Evolutionary conservation across 805 yeast genomes (phyloP).

Genomic region (Sungouiella thailandica): DNA sequence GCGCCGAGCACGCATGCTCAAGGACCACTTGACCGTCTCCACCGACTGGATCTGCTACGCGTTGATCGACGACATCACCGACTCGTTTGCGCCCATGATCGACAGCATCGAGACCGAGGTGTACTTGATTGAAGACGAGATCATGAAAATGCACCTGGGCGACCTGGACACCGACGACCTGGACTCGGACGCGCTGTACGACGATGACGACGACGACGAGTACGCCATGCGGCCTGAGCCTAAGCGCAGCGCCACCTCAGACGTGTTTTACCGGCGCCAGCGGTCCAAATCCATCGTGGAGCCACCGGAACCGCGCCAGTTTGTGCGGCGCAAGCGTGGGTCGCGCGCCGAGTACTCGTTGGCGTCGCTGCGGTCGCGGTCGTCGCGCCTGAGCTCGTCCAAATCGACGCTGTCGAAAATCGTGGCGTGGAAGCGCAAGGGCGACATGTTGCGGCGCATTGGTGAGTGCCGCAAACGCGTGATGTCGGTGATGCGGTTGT

Average conservation of each 20-base stretch:
- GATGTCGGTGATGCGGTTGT: constrained; percentile 77
- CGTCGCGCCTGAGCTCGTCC: constrained; percentile 15
- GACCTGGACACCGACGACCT: constrained; percentile 38
- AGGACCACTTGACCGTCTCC: constrained; percentile 84
- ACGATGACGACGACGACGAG: too few species aligned
- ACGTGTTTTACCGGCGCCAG: constrained; percentile 29
- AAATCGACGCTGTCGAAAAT: constrained; percentile 47
- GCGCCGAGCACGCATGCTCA: constrained; percentile 80
- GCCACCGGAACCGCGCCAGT: constrained; percentile 5
- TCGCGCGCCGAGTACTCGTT: constrained; percentile 11
- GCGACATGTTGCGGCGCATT: constrained; percentile 89
- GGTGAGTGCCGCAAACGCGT: constrained; percentile 95
- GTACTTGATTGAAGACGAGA: constrained; percentile 89
- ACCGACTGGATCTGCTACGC: constrained; percentile 98
- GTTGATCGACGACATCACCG: constrained; percentile 92
- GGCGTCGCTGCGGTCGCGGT: constrained; percentile 8
- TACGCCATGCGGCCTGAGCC: too few species aligned
- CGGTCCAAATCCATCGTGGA: constrained; percentile 39
- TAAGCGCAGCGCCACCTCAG: too few species aligned
- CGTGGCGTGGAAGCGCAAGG: constrained; percentile 77
- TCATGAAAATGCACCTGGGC: constrained; percentile 79
- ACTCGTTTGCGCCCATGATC: constrained; percentile 95
- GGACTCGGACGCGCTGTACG: constrained; percentile 29
- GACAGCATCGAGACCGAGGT: constrained; percentile 93
- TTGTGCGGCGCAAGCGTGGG: constrained; percentile 6